These are phyloP conservation scores for Puya raimondii DNA, from an alignment of 176 grass and related monocot genomes.

Conservation along the genomic window DNA sequence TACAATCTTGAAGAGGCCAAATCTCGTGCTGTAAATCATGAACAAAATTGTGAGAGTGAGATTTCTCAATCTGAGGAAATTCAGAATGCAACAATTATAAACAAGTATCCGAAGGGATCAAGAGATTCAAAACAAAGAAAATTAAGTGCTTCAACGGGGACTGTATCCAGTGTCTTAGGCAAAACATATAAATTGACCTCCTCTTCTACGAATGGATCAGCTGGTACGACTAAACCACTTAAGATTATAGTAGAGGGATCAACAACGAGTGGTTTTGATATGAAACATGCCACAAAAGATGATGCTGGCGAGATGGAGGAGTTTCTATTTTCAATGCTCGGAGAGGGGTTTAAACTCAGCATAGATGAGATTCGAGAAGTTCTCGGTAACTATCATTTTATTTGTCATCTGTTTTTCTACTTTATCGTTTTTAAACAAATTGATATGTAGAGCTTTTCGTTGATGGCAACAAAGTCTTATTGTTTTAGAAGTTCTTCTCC, in stretches of 20 bases:
- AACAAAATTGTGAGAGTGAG: slow-evolving; percentile 21
- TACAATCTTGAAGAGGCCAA: slow-evolving; percentile 37
- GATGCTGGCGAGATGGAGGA: slow-evolving; percentile 57
- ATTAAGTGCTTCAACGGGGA: slow-evolving; percentile 62
- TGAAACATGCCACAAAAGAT: slow-evolving; percentile 26
- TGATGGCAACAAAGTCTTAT: neutral
- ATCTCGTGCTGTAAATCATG: slow-evolving; percentile 27
- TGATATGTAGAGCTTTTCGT: neutral
- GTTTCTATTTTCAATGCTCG: slow-evolving; percentile 93
- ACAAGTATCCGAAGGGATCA: slow-evolving; percentile 19
- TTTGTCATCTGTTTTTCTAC: neutral
- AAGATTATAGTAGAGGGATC: slow-evolving; percentile 62
- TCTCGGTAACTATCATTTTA: slow-evolving; percentile 41
- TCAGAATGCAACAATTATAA: slow-evolving; percentile 27
- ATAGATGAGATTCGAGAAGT: slow-evolving; percentile 58
- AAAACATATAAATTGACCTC: slow-evolving; percentile 36
- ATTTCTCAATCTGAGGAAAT: slow-evolving; percentile 19
- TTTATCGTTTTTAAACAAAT: neutral
- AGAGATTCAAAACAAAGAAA: slow-evolving; percentile 47
- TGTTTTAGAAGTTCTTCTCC: neutral
- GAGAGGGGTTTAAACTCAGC: slow-evolving; percentile 83
- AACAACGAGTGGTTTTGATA: slow-evolving; percentile 33
- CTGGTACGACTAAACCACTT: slow-evolving; percentile 51
- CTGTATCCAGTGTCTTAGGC: slow-evolving; percentile 58
- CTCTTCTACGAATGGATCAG: slow-evolving; percentile 24